A percentile compares a stretch with the other conserved stretches of the same genome.
These are phyloP conservation scores for Avicennia marina DNA, from an alignment of 257 asterid genomes.

Conservation along the genomic window DNA sequence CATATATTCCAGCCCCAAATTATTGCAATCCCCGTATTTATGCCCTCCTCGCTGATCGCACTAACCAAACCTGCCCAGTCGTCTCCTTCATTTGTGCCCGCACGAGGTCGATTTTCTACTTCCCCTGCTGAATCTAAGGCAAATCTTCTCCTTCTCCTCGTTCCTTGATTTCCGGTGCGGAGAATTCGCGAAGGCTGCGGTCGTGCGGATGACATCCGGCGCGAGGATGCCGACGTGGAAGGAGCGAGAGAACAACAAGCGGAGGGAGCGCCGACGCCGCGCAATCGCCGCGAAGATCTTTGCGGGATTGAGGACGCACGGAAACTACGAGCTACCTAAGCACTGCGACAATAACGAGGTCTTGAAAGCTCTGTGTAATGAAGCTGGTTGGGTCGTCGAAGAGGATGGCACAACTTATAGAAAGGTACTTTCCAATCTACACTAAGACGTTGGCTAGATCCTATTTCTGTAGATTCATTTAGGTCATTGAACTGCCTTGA, in stretches of 20 bases:
- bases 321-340: conserved; percentile 85
- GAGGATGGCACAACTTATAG: conserved; percentile 93
- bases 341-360: conserved; percentile 98
- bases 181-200: conserved; percentile 7
- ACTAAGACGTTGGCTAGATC: conserved; percentile 27
- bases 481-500: no score
- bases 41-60: conserved; percentile 17
- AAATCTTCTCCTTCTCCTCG: not conserved
- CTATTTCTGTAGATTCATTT: conserved; percentile 13
- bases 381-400: conserved; percentile 93
- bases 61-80: no score
- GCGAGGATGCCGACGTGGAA: conserved; percentile 91
- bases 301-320: conserved; percentile 84
- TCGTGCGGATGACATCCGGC: conserved; percentile 71
- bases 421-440: conserved; percentile 54
- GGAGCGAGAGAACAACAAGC: conserved; percentile 97
- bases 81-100: conserved; percentile 13
- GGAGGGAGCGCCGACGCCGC: conserved; percentile 87
- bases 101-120: not conserved
- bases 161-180: not conserved
- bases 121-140: not conserved
- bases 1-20: conserved; percentile 22
- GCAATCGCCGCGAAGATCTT: conserved; percentile 98
- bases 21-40: conserved; percentile 13
- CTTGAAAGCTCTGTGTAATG: conserved; percentile 83